phyloP scores from a whole-genome alignment of 1,284 basidiomycete species.

The Heimioporus retisporus region DNA sequence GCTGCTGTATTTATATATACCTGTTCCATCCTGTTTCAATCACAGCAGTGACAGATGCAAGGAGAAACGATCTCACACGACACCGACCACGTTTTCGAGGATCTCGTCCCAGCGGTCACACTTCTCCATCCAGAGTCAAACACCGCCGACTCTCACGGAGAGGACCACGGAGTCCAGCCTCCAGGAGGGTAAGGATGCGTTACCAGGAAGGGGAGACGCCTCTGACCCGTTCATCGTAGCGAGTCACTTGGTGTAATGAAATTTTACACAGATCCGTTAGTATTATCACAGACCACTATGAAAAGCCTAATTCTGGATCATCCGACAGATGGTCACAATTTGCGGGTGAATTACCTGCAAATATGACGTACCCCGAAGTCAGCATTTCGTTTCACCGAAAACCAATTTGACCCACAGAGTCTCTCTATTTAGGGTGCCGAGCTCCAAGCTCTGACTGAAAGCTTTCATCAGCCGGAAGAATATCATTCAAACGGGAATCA shows the following conservation, averaged over 20 bases:
- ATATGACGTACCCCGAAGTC: neutral
- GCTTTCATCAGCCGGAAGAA: neutral
- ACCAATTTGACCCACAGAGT: neutral
- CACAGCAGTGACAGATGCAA: too few relatives aligned
- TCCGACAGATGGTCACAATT: neutral
- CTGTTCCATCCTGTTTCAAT: too few relatives aligned
- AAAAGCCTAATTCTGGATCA: neutral
- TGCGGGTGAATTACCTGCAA: neutral
- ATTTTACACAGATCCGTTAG: neutral
- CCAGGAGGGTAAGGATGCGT: neutral
- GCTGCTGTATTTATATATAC: neutral
- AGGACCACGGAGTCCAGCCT: neutral
- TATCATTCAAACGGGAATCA: neutral
- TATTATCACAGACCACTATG: neutral
- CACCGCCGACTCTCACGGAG: too few relatives aligned
- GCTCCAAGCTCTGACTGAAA: neutral
- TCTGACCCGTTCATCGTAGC: neutral
- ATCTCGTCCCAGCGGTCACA: too few relatives aligned
- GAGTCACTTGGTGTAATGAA: neutral
- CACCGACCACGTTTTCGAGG: neutral
- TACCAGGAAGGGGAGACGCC: neutral
- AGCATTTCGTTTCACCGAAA: neutral
- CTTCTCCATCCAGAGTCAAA: too few relatives aligned
- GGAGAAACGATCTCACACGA: neutral
- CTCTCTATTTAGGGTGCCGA: conserved; percentile 1